phyloP scores from a whole-genome alignment of 495 filamentous ascomycete genomes.

The Annulohypoxylon nitens region DNA sequence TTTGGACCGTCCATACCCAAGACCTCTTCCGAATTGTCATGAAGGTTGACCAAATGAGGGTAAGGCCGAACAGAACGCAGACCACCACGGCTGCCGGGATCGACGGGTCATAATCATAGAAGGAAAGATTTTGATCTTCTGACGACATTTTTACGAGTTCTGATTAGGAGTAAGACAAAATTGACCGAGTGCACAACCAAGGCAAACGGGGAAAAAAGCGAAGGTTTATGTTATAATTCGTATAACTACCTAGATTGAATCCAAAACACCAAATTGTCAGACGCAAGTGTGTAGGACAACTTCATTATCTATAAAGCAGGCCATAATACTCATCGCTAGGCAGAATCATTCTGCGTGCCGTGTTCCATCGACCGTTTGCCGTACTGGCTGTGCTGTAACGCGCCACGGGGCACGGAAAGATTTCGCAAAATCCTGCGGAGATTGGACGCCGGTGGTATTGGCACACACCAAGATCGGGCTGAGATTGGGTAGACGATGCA shows the following conservation, averaged over 20 bases:
- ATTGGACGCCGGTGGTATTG: background rate
- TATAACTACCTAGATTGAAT: background rate
- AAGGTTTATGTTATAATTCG: background rate
- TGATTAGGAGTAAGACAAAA: background rate
- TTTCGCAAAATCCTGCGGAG: constrained; percentile 14
- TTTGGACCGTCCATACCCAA: constrained; percentile 63
- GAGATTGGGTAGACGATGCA: background rate
- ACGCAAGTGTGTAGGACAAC: background rate
- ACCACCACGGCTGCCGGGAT: constrained; percentile 47
- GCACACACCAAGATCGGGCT: background rate
- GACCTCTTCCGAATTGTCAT: constrained; percentile 59
- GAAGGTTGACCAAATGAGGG: constrained; percentile 54
- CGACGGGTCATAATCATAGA: constrained; percentile 52
- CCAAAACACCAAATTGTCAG: background rate
- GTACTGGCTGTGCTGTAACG: constrained; percentile 7
- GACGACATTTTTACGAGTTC: constrained; percentile 27
- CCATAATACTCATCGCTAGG: constrained; percentile 11
- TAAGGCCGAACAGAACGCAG: constrained; percentile 49
- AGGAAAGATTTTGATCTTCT: constrained; percentile 22
- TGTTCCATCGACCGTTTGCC: background rate
- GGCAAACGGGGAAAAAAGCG: background rate
- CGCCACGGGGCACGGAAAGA: constrained; percentile 11
- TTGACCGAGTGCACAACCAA: background rate
- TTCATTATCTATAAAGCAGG: background rate
- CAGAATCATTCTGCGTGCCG: constrained; percentile 2